phyloP scores from a whole-genome alignment of 2,329 filamentous ascomycete genomes.

The Elsinoe arachidis region DNA sequence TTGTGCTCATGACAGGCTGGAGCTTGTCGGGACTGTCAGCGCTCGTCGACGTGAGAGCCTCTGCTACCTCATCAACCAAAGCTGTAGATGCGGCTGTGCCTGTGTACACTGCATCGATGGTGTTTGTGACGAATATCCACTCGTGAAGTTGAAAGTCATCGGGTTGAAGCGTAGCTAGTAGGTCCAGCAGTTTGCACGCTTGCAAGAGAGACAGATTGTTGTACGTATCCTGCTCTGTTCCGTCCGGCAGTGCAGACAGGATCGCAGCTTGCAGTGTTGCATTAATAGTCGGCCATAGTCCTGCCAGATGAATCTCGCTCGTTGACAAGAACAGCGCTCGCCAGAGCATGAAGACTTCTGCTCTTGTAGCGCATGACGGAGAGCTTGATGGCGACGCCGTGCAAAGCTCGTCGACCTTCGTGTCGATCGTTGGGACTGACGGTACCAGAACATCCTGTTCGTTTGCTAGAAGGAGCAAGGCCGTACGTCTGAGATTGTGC shows the following conservation, averaged over 20 bases:
- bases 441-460: slow-evolving; percentile 70
- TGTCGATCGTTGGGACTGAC: slow-evolving; percentile 64
- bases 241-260: slow-evolving; percentile 61
- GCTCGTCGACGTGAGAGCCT: slow-evolving; percentile 51
- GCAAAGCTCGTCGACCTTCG: slow-evolving; percentile 80
- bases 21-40: slow-evolving; percentile 25
- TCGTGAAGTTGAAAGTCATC: slow-evolving; percentile 98
- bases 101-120: slow-evolving; percentile 88
- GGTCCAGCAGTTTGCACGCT: slow-evolving; percentile 86
- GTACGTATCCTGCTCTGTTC: slow-evolving; percentile 64
- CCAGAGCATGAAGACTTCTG: slow-evolving; percentile 82
- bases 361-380: slow-evolving; percentile 78
- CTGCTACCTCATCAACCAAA: slow-evolving; percentile 75
- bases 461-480: slow-evolving; percentile 68
- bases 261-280: slow-evolving; percentile 74
- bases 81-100: slow-evolving; percentile 61
- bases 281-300: slow-evolving; percentile 85
- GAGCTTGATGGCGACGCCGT: slow-evolving; percentile 78
- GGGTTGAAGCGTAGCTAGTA: slow-evolving; percentile 74
- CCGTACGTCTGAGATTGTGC: slow-evolving; percentile 74
- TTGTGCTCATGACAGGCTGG: background rate
- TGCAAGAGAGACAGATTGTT: slow-evolving; percentile 71
- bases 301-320: slow-evolving; percentile 68
- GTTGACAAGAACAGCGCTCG: slow-evolving; percentile 73
- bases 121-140: slow-evolving; percentile 96